A percentile compares a stretch with the other conserved stretches of the same genome.
phyloP scores from a whole-genome alignment of 176 grass and related monocot genomes.

The Dactylis glomerata region DNA sequence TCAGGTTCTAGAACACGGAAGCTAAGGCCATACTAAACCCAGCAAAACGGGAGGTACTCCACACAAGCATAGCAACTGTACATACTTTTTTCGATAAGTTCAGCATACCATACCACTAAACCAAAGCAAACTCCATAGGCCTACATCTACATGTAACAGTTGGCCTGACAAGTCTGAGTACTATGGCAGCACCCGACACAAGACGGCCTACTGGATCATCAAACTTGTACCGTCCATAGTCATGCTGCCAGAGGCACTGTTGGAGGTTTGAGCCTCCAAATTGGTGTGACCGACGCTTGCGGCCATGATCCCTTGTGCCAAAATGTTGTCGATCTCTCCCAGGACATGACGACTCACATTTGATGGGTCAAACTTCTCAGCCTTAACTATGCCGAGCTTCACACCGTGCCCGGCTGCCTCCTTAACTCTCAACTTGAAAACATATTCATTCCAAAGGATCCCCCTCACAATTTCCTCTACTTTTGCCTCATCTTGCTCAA shows the following conservation, averaged over 20 bases:
- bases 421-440: slow-evolving; percentile 69
- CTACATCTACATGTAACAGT: no score
- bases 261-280: background rate
- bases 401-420: slow-evolving; percentile 55
- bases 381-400: slow-evolving; percentile 36
- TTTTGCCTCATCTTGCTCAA: slow-evolving; percentile 44
- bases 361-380: slow-evolving; percentile 52
- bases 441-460: slow-evolving; percentile 41
- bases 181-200: background rate
- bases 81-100: background rate
- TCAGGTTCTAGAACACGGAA: background rate
- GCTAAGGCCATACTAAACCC: background rate
- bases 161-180: background rate
- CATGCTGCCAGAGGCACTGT: background rate
- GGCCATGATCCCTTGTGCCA: background rate
- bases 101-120: background rate
- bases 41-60: no score
- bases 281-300: background rate
- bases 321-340: slow-evolving; percentile 39
- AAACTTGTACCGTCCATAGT: background rate
- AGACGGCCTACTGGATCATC: background rate
- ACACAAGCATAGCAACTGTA: background rate
- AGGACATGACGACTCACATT: slow-evolving; percentile 43
- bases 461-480: slow-evolving; percentile 56
- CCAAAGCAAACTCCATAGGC: background rate